Evolutionary conservation across 805 yeast genomes (phyloP).

Genomic region (Saturnispora sanitii): DNA sequence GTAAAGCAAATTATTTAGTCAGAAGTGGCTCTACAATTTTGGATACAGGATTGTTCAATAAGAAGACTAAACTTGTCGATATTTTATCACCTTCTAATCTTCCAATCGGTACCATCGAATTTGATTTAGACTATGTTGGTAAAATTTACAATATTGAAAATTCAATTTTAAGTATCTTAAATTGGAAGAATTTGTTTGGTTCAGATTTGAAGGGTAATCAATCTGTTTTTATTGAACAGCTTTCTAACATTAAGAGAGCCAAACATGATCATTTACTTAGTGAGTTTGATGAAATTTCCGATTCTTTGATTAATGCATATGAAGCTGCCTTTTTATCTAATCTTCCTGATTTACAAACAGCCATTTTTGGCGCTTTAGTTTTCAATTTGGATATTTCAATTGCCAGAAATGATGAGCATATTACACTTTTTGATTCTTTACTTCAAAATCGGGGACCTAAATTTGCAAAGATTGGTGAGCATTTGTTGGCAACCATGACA

Average conservation of each 20-base stretch:
- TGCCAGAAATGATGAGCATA: slow-evolving; percentile 57
- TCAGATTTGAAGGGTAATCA: slow-evolving; percentile 30
- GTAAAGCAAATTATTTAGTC: slow-evolving; percentile 41
- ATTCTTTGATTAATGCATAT: slow-evolving; percentile 27
- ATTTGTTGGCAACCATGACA: slow-evolving; percentile 37
- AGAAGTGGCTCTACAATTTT: slow-evolving; percentile 21
- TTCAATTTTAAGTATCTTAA: slow-evolving; percentile 43
- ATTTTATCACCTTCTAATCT: slow-evolving; percentile 33
- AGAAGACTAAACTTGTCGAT: slow-evolving; percentile 36
- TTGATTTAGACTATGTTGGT: slow-evolving; percentile 61
- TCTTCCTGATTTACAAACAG: slow-evolving; percentile 21
- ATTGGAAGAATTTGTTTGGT: slow-evolving; percentile 41
- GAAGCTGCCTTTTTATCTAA: slow-evolving; percentile 17
- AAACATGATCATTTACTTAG: slow-evolving; percentile 47
- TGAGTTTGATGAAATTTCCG: slow-evolving; percentile 49
- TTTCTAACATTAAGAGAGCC: slow-evolving; percentile 43
- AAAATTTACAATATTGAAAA: slow-evolving; percentile 50
- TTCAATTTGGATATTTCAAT: slow-evolving; percentile 52
- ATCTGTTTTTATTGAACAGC: slow-evolving; percentile 36
- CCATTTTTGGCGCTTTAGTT: slow-evolving; percentile 45
- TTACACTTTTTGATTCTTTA: slow-evolving; percentile 46
- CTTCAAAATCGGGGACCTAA: slow-evolving; percentile 25
- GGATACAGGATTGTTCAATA: slow-evolving; percentile 28
- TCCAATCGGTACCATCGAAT: slow-evolving; percentile 35
- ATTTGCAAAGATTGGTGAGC: slow-evolving; percentile 43